Evolutionary conservation across 2,329 filamentous ascomycete genomes (phyloP).

Genomic region (Allantophomopsis lycopodina): DNA sequence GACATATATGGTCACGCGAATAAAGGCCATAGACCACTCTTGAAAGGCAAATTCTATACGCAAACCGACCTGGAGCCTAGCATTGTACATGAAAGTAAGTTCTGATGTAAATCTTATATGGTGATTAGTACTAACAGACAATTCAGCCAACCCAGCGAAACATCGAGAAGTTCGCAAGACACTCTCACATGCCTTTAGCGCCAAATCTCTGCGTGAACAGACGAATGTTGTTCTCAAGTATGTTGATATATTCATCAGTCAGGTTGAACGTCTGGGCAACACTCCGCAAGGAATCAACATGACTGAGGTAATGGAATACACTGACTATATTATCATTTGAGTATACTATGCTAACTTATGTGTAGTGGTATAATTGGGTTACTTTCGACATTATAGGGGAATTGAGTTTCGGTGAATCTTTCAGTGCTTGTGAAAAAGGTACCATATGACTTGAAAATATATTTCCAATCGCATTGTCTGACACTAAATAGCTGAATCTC

Average conservation of each 20-base stretch:
- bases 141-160: too few species aligned
- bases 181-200: background rate
- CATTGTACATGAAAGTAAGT: too few species aligned
- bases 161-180: background rate
- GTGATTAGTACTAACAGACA: too few species aligned
- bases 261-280: background rate
- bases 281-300: background rate
- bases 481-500: too few species aligned
- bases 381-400: conserved; percentile 2
- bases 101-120: too few species aligned
- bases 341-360: too few species aligned
- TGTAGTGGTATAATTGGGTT: background rate
- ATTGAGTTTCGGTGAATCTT: conserved; percentile 1
- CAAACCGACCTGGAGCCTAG: too few species aligned
- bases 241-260: background rate
- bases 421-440: background rate
- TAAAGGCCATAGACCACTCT: too few species aligned
- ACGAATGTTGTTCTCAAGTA: background rate
- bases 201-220: background rate
- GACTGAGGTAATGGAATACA: too few species aligned
- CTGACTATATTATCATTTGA: too few species aligned
- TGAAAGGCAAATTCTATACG: too few species aligned
- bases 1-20: conserved; percentile 12
- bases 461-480: too few species aligned
- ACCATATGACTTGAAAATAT: background rate